Evolutionary conservation across 2,329 filamentous ascomycete genomes (phyloP).

Genomic region (Sporothrix protearum): DNA sequence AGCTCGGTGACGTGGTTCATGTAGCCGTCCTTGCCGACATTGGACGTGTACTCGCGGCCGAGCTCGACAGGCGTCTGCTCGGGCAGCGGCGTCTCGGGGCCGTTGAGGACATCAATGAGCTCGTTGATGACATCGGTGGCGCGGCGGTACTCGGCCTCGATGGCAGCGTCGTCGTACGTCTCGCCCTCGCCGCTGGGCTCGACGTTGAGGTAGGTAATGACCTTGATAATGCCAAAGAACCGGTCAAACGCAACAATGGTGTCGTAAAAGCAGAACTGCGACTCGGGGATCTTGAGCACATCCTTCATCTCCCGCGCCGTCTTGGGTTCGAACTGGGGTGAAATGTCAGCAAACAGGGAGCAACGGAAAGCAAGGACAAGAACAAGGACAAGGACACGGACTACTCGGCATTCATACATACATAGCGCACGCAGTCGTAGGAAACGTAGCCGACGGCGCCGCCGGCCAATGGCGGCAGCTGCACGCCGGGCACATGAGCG

Average conservation of each 20-base stretch:
- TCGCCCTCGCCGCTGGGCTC: slow-evolving; percentile 36
- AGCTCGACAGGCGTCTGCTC: slow-evolving; percentile 68
- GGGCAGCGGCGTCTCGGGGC: slow-evolving; percentile 72
- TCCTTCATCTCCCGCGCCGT: slow-evolving; percentile 88
- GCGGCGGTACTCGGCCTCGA: slow-evolving; percentile 67
- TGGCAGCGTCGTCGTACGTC: slow-evolving; percentile 29
- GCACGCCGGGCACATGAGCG: slow-evolving; percentile 75
- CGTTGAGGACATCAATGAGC: slow-evolving; percentile 68
- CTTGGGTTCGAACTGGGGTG: slow-evolving; percentile 80
- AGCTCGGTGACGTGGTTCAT: slow-evolving; percentile 80
- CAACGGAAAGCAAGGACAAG: too few species aligned
- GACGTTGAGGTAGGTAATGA: slow-evolving; percentile 79
- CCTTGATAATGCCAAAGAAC: slow-evolving; percentile 87
- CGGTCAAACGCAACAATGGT: slow-evolving; percentile 93
- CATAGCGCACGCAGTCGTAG: slow-evolving; percentile 81
- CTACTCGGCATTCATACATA: too few species aligned
- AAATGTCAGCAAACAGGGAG: background rate
- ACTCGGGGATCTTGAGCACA: slow-evolving; percentile 83
- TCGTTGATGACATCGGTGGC: slow-evolving; percentile 62
- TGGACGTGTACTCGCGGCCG: slow-evolving; percentile 79
- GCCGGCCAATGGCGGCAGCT: slow-evolving; percentile 80
- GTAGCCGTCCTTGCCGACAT: slow-evolving; percentile 85
- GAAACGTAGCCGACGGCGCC: slow-evolving; percentile 95
- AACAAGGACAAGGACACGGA: too few species aligned
- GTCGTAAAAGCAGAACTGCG: slow-evolving; percentile 94